Percentiles rank a stretch among this genome's conserved stretches.
Conservation (phyloP, 75 land plant species). For the Picea sitchensis region DNA sequence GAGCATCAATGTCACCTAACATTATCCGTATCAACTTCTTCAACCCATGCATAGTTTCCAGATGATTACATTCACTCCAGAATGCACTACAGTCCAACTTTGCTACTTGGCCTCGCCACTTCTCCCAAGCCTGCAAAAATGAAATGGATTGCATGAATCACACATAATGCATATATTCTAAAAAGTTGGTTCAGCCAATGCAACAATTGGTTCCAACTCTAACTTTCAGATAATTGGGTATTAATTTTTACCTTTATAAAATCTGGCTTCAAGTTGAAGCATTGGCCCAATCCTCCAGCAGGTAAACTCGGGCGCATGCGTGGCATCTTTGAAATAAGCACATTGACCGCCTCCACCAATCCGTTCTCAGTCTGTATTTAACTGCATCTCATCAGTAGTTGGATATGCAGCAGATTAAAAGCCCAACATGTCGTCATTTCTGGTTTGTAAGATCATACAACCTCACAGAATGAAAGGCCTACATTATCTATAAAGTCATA, state of each 20-base stretch:
- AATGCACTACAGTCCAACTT: slow-evolving; percentile 73
- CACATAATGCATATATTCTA: not conserved
- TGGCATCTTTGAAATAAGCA: slow-evolving; percentile 86
- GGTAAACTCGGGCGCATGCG: slow-evolving; percentile 72
- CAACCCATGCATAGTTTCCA: slow-evolving; percentile 61
- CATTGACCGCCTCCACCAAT: slow-evolving; percentile 88
- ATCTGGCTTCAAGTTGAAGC: slow-evolving; percentile 75
- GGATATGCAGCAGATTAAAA: slow-evolving; percentile 1
- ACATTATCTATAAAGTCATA: not conserved
- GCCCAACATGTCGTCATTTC: not conserved
- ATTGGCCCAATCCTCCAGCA: slow-evolving; percentile 58
- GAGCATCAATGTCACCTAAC: slow-evolving; percentile 62
- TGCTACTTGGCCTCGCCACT: slow-evolving; percentile 76
- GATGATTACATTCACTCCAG: slow-evolving; percentile 83
- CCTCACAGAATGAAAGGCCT: not conserved
- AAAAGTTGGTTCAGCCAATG: not conserved
- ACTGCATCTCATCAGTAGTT: slow-evolving; percentile 4
- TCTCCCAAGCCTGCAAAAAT: slow-evolving; percentile 77
- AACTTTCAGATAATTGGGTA: too few species aligned
- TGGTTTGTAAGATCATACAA: not conserved
- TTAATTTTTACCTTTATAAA: slow-evolving; percentile 63
- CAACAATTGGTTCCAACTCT: not conserved
- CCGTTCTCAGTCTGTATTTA: slow-evolving; percentile 90
- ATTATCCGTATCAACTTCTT: slow-evolving; percentile 68
- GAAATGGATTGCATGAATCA: not conserved